Percentiles rank a stretch among this genome's conserved stretches.
These are phyloP conservation scores for Oldenlandia corymbosa DNA, from an alignment of 257 asterid genomes.

Conservation along the genomic window DNA sequence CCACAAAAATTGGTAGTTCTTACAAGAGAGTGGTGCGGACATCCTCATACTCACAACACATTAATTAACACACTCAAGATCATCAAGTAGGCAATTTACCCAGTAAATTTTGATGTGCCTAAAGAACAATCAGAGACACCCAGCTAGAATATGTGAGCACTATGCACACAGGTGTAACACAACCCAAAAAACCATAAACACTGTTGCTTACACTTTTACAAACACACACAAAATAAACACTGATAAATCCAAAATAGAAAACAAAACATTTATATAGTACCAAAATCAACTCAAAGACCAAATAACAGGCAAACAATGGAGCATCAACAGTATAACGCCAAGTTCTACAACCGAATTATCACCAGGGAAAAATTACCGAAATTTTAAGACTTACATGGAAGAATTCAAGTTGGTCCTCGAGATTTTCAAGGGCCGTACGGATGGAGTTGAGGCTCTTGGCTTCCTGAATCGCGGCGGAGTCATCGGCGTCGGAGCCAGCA, in stretches of 20 bases:
- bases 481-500: conserved; percentile 51
- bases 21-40: too few relatives aligned
- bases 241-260: too few relatives aligned
- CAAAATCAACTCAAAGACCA: background rate
- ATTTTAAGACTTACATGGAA: conserved; percentile 46
- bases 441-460: conserved; percentile 83
- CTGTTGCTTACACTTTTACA: background rate
- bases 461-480: conserved; percentile 60
- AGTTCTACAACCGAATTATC: too few relatives aligned
- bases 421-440: conserved; percentile 87
- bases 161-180: background rate
- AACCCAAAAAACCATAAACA: background rate
- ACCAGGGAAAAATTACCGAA: background rate
- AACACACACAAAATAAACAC: background rate
- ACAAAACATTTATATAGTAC: too few relatives aligned
- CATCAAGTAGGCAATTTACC: background rate
- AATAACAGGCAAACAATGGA: background rate
- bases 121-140: background rate
- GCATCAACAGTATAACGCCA: too few relatives aligned
- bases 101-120: too few relatives aligned
- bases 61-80: background rate
- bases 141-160: too few relatives aligned
- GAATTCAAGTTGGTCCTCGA: conserved; percentile 94
- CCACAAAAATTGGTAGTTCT: too few relatives aligned
- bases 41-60: too few relatives aligned